Conservation (phyloP, 108 stramenopile genomes). For the Bacterosira constricta region DNA sequence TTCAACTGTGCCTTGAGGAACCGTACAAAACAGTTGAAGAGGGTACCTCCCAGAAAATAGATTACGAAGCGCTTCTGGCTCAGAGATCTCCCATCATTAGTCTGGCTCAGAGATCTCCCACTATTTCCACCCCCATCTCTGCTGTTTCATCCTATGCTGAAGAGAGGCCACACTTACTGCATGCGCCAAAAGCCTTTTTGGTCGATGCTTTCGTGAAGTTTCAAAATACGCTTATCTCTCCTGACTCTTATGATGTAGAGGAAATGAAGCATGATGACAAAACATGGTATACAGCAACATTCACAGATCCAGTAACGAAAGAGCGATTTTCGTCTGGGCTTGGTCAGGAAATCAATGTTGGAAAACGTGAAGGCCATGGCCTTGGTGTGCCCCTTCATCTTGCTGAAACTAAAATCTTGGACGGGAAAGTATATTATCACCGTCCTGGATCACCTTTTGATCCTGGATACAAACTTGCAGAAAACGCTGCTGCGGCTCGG, state of each 20-base stretch:
- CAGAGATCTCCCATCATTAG: neutral
- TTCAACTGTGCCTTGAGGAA: conserved; percentile 33
- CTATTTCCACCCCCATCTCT: too few relatives aligned
- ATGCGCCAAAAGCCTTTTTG: neutral
- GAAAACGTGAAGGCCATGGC: neutral
- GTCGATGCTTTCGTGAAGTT: too few relatives aligned
- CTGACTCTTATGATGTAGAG: too few relatives aligned
- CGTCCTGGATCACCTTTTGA: too few relatives aligned
- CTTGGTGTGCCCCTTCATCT: neutral
- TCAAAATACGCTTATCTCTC: too few relatives aligned
- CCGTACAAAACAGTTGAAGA: conserved; percentile 1
- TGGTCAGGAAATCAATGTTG: conserved; percentile 6
- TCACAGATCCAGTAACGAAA: conserved; percentile 21
- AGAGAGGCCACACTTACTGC: neutral
- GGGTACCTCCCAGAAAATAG: neutral
- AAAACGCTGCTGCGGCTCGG: conserved; percentile 46
- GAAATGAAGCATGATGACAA: neutral
- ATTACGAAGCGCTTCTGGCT: conserved; percentile 7
- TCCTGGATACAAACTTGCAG: conserved; percentile 25
- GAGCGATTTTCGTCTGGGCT: conserved; percentile 31
- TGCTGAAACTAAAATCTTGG: conserved; percentile 8
- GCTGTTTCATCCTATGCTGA: neutral
- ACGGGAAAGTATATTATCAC: conserved; percentile 41
- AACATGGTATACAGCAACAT: conserved; percentile 32
- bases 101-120: too few relatives aligned